Conservation (phyloP, 495 filamentous ascomycete species). For the Pyrenula massariospora region DNA sequence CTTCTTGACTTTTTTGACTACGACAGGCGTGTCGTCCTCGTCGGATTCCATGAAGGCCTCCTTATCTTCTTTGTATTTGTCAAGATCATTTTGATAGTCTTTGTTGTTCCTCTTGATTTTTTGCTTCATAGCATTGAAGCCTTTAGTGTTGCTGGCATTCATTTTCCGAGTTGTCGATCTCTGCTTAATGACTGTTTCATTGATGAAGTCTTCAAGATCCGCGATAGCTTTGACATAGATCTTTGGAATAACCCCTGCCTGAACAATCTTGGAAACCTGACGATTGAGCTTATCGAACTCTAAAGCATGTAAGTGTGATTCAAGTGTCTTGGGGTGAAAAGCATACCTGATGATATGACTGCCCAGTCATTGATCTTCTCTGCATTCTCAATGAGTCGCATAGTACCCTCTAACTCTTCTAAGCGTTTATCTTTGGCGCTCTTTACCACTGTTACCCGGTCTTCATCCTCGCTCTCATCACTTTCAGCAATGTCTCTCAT, state of each 20-base stretch:
- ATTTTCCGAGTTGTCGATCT: slow-evolving; percentile 96
- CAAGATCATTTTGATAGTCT: slow-evolving; percentile 77
- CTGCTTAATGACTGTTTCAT: slow-evolving; percentile 85
- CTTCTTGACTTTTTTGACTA: slow-evolving; percentile 25
- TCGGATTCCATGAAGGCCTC: slow-evolving; percentile 80
- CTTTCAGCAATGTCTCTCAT: slow-evolving; percentile 62
- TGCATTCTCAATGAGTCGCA: slow-evolving; percentile 86
- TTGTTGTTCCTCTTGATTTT: slow-evolving; percentile 97
- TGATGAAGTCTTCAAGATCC: slow-evolving; percentile 91
- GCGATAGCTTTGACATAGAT: slow-evolving; percentile 85
- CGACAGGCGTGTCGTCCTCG: slow-evolving; percentile 50
- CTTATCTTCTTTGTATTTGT: slow-evolving; percentile 73
- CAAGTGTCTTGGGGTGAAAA: background rate
- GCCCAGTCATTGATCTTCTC: slow-evolving; percentile 97
- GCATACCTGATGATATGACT: slow-evolving; percentile 75
- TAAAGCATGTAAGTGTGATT: slow-evolving; percentile 22
- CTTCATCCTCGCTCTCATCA: slow-evolving; percentile 76
- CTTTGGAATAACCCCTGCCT: slow-evolving; percentile 70
- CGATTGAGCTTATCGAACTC: slow-evolving; percentile 98
- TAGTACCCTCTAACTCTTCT: slow-evolving; percentile 83
- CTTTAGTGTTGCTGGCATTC: slow-evolving; percentile 90
- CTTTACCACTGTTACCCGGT: slow-evolving; percentile 72
- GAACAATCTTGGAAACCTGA: slow-evolving; percentile 66
- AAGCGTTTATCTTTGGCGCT: slow-evolving; percentile 95
- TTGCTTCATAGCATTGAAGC: slow-evolving; percentile 93